Base-by-base conservation (phyloP, 2,329 filamentous ascomycete species). In the Paraconiothyrium sp. region DNA sequence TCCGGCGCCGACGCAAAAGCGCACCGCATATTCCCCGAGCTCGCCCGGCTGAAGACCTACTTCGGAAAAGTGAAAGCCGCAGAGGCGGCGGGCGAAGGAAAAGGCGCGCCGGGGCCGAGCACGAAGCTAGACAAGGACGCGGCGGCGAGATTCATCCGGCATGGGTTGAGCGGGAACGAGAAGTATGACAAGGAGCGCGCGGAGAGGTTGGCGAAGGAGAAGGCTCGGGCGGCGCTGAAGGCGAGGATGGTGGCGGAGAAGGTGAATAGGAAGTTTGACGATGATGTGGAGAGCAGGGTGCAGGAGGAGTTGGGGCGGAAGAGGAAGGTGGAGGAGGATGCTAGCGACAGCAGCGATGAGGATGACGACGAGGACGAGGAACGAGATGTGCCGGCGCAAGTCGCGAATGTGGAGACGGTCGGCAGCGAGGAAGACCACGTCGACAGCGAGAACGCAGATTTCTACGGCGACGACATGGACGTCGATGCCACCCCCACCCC, bases 41-140 rank as follows among this genome's bases (percentile, higher is more conserved):
- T 99, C 65, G 90, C 88, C 61, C 89, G 95, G 59, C 90, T 98
- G 57, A 93, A 90, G 78, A 91, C 93, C 75, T 98, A 98, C 79
- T 97, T 97, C 80, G 88, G 87, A 62, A 99, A 98, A 82, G 94
- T 98, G 76, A 92, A 95, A 74, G 83, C 84, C 14, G 86, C 88
- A 3, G 93, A 97, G 22, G 48, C 61, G 1, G 57, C 54, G 1
- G 37, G 60, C 3, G 54, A 54, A 11, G 54, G 61, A 32, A 86
- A 87, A 1, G 84, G 85, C 57, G 83, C 87, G 72, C 84, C 85
- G 35, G 83, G 87, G 72, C 84, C 85, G 35, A 85, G 82, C 1
- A 81, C 92, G 65, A 87, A 79, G 24, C 73, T 91, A 27, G 86
- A 97, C 74, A 94, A 91, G 70, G 87, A 88, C 67, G 94, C 93